Evolutionary conservation across 139 green algal species (phyloP), one percentile per base, ranked within the genome.

Genomic region (Mychonastes homosphaera): DNA sequence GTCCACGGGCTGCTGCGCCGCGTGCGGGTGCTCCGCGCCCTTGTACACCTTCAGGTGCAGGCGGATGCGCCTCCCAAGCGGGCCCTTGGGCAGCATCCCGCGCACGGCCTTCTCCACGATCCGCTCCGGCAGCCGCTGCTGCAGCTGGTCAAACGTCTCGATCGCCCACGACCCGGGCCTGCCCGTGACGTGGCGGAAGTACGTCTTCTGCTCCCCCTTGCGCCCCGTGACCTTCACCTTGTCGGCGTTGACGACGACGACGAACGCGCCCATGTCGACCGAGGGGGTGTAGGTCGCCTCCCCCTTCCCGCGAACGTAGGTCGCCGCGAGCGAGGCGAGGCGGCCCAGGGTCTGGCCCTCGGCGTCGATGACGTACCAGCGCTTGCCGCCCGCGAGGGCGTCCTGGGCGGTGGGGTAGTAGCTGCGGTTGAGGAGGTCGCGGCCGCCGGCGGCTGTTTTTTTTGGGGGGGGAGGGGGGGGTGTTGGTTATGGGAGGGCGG

Each of bases 31-130:
- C 12, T 65, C 64, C 13, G 75, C 6, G 23, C 91, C 92, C 69
- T 86, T 85, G 81, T 83, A 97, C 36, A 86, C 81, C 87, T 98
- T 98, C 23, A 98, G 78, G 78, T 98, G 89, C 48, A 74, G 80
- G 63, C 86, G 86, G 39, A 97, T 84, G 44, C 78, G 44, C 24
- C 74, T 72, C 19, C 92, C 92, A 23, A 98, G 70, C 32, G 75
- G 60, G 38, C 84, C 84, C 73, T 96, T 97, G 46, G 93, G 93
- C 59, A 99, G 75, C 93, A 99, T 99, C 53, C 93, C 93, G 69
- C 88, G 86, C 2, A 99, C 88, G 1, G 92, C 90, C 53, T 87
- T 84, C 79, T 99, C 93, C 38, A 99, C 72, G 65, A 99, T 97
- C 64, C 93, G 81, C 82, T 97, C 87, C 2, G 93, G 93, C 24